Conservation (phyloP, 2,329 filamentous ascomycete genomes). For the Apiospora sp. region DNA sequence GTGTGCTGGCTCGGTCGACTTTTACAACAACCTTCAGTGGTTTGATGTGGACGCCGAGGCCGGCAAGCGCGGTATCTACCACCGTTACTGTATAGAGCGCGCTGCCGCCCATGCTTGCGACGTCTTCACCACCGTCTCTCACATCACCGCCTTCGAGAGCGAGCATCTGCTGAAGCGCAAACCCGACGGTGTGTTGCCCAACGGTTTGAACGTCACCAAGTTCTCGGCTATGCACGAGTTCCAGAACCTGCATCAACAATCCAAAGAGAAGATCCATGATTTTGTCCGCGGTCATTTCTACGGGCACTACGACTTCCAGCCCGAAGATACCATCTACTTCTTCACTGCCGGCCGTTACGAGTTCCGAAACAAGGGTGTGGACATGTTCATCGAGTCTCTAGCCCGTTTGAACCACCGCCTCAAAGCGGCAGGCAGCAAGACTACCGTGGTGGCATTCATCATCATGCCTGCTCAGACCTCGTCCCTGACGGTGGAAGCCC, state of each 20-base stretch:
- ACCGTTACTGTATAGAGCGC: slow-evolving; percentile 97
- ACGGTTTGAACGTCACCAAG: slow-evolving; percentile 97
- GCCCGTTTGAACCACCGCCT: slow-evolving; percentile 93
- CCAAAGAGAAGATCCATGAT: slow-evolving; percentile 97
- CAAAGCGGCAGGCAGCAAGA: slow-evolving; percentile 85
- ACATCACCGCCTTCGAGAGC: slow-evolving; percentile 98
- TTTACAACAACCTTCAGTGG: slow-evolving; percentile 98
- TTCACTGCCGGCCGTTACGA: slow-evolving; percentile 98
- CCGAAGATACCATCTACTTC: slow-evolving; percentile 96
- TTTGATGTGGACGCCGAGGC: slow-evolving; percentile 98
- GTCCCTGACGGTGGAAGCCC: slow-evolving; percentile 91
- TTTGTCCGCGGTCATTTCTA: slow-evolving; percentile 99
- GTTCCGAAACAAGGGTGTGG: slow-evolving; percentile 97
- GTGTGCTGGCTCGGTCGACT: slow-evolving; percentile 96
- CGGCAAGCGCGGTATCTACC: slow-evolving; percentile 97
- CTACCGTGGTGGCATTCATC: slow-evolving; percentile 95
- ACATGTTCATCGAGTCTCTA: slow-evolving; percentile 99
- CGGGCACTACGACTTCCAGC: slow-evolving; percentile 95
- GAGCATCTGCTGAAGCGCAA: slow-evolving; percentile 98
- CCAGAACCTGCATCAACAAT: slow-evolving; percentile 95
- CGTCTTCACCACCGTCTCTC: slow-evolving; percentile 98
- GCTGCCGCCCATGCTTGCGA: slow-evolving; percentile 91
- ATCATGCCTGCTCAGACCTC: slow-evolving; percentile 98
- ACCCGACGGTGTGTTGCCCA: slow-evolving; percentile 94
- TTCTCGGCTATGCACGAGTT: slow-evolving; percentile 99